Percentiles rank a stretch among this genome's conserved stretches.
These are phyloP conservation scores for Colletotrichum sp. DNA, from an alignment of 2,329 filamentous ascomycete genomes.

Conservation along the genomic window DNA sequence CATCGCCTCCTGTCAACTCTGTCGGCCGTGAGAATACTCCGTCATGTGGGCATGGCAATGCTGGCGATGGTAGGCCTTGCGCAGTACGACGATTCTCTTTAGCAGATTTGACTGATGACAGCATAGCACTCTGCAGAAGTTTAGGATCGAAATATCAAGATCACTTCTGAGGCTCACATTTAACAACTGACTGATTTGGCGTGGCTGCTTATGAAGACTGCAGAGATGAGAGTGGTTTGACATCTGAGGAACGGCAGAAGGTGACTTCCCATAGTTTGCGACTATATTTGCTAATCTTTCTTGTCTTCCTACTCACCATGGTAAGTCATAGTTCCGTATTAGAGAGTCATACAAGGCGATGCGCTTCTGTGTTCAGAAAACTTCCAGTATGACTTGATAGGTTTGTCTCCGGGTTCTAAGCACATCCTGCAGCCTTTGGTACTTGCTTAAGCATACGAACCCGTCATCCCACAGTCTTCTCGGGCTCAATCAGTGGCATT, in stretches of 20 bases:
- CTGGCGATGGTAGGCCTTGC: rapidly evolving
- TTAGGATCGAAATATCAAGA: neutral
- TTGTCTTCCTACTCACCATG: neutral
- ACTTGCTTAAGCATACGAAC: neutral
- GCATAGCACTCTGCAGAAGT: rapidly evolving
- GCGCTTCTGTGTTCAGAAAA: neutral
- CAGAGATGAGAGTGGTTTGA: neutral
- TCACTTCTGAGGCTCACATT: rapidly evolving
- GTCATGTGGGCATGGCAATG: neutral
- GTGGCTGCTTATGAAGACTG: neutral
- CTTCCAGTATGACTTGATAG: rapidly evolving
- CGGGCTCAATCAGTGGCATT: neutral
- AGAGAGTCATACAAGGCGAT: rapidly evolving
- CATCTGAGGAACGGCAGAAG: neutral
- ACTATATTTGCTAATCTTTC: rapidly evolving
- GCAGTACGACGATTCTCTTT: neutral
- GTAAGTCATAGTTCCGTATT: neutral
- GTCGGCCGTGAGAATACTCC: neutral
- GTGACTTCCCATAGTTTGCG: neutral
- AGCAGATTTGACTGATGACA: neutral
- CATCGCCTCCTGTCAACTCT: neutral
- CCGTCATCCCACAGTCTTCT: neutral
- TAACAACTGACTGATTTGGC: neutral
- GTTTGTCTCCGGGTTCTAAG: neutral
- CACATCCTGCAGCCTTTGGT: neutral